Evolutionary conservation across 2,329 filamentous ascomycete species (phyloP).

Genomic region (Cladosporium austrohemisphaericum): DNA sequence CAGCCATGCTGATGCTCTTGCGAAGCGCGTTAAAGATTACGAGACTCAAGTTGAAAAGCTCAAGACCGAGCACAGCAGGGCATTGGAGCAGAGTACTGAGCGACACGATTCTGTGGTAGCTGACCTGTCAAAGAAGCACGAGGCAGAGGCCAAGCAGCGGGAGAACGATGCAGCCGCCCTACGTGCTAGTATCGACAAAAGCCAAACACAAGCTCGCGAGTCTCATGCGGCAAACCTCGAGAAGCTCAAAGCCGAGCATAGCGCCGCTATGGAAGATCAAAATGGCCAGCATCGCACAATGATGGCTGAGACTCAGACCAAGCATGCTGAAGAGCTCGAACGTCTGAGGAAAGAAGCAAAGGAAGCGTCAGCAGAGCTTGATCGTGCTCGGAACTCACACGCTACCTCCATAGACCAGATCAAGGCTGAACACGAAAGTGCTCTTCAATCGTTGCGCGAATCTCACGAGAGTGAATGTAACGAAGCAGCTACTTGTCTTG

Average conservation of each 20-base stretch:
- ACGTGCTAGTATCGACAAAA: background rate
- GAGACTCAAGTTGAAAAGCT: slow-evolving; percentile 13
- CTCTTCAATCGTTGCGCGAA: background rate
- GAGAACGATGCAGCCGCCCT: background rate
- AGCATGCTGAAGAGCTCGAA: slow-evolving; percentile 4
- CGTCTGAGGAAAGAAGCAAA: background rate
- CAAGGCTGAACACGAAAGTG: background rate
- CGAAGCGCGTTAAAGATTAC: slow-evolving; percentile 7
- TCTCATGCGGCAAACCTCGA: background rate
- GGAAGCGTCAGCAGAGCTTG: background rate
- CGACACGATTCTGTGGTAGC: too few relatives aligned
- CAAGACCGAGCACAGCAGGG: background rate
- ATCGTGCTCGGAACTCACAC: background rate
- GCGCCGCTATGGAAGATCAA: background rate
- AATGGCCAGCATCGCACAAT: slow-evolving; percentile 7
- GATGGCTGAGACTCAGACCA: background rate
- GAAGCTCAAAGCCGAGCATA: slow-evolving; percentile 13
- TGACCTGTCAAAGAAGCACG: slow-evolving; percentile 8
- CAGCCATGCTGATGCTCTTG: background rate
- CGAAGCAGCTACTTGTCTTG: too few relatives aligned
- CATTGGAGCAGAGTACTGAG: background rate
- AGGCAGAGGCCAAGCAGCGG: background rate
- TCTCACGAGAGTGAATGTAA: background rate
- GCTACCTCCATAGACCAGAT: background rate
- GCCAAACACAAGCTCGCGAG: background rate